Evolutionary conservation across 768 basidiomycete genomes (phyloP).

Genomic region (Lactifluus rugatus): DNA sequence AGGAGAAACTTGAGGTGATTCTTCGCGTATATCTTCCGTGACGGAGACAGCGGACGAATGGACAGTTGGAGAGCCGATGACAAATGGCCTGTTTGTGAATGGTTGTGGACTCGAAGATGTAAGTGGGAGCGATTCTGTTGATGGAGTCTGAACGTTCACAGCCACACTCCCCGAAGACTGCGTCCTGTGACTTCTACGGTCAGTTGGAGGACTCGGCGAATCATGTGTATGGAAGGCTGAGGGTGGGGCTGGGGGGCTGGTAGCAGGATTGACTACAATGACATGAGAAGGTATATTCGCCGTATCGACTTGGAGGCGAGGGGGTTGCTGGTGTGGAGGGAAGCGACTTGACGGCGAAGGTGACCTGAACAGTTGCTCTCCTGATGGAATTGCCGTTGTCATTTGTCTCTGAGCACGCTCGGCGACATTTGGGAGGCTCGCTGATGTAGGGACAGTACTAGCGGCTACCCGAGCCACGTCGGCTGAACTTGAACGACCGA

Average conservation of each 20-base stretch:
- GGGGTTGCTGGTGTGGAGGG: neutral
- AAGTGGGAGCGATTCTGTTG: neutral
- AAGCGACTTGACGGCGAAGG: neutral
- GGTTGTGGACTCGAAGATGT: neutral
- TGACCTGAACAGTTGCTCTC: neutral
- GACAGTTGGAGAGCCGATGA: no score
- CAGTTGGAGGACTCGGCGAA: neutral
- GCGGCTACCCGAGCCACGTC: conserved; percentile 2
- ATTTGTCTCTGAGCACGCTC: neutral
- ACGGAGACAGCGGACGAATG: no score
- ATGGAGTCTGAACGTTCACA: neutral
- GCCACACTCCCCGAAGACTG: neutral
- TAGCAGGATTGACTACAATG: neutral
- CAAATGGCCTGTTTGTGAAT: neutral
- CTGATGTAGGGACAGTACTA: neutral
- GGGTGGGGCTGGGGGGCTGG: neutral
- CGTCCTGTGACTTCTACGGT: neutral
- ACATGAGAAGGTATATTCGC: neutral
- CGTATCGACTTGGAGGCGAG: neutral
- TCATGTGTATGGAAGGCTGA: neutral
- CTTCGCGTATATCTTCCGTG: no score
- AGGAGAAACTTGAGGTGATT: neutral
- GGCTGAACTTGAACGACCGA: neutral
- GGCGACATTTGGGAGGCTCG: neutral
- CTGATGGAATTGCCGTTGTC: neutral